Conservation (phyloP, 805 yeast genomes). For the Starmerella vitae region DNA sequence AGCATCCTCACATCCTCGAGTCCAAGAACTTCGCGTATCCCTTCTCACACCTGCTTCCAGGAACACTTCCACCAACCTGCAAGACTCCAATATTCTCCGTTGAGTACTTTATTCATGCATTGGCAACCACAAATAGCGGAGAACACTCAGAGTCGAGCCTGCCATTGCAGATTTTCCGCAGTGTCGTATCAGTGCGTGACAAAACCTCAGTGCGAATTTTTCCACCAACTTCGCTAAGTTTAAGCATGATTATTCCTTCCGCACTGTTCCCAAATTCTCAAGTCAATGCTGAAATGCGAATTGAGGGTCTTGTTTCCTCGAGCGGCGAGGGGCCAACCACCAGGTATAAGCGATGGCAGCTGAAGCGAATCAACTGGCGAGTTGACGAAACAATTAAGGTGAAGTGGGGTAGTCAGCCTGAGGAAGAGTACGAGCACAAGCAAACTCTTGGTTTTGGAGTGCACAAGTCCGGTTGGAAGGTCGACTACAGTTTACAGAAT, state of each 20-base stretch:
- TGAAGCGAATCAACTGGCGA: slow-evolving; percentile 80
- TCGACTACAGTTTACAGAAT: slow-evolving; percentile 55
- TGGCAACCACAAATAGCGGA: slow-evolving; percentile 12
- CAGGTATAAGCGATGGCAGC: slow-evolving; percentile 58
- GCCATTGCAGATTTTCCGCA: slow-evolving; percentile 50
- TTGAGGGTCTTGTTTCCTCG: slow-evolving; percentile 36
- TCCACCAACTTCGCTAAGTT: slow-evolving; percentile 88
- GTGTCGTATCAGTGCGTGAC: slow-evolving; percentile 69
- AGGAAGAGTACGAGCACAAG: slow-evolving; percentile 42
- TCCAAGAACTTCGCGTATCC: slow-evolving; percentile 79
- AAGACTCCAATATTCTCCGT: slow-evolving; percentile 47
- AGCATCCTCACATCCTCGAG: slow-evolving; percentile 39
- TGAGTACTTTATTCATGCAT: slow-evolving; percentile 64
- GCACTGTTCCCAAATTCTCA: slow-evolving; percentile 79
- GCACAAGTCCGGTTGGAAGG: slow-evolving; percentile 85
- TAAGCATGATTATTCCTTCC: slow-evolving; percentile 75
- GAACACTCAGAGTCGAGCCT: slow-evolving; percentile 8
- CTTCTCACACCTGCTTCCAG: slow-evolving; percentile 78
- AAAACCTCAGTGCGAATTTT: slow-evolving; percentile 78
- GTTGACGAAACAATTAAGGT: slow-evolving; percentile 55
- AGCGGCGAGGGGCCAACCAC: slow-evolving; percentile 7
- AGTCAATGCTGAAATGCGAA: slow-evolving; percentile 66
- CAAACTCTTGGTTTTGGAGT: slow-evolving; percentile 68
- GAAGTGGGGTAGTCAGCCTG: slow-evolving; percentile 6
- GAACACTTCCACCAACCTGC: slow-evolving; percentile 69